These are phyloP conservation scores for Artemisia annua DNA, from an alignment of 129 eudicot genomes.

Conservation along the genomic window DNA sequence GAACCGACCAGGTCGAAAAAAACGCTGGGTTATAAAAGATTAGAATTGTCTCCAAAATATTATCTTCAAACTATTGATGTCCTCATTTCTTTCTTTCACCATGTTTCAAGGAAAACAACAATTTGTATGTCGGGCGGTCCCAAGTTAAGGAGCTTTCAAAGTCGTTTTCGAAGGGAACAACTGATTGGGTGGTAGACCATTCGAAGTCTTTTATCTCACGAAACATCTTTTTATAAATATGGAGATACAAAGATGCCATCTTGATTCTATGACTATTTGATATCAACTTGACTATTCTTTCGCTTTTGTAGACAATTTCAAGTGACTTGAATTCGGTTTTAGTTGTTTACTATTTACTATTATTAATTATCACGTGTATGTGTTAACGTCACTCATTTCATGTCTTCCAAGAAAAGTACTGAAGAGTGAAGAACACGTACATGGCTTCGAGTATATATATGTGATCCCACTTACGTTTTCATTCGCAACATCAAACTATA, in stretches of 20 bases:
- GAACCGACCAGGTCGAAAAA: no score
- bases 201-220: no score
- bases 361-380: constrained; percentile 7
- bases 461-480: constrained; percentile 2
- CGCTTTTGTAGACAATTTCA: constrained; percentile 10
- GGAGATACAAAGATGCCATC: no score
- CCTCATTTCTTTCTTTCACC: no score
- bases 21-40: no score
- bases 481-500: not conserved
- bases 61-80: no score
- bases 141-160: no score
- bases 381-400: not conserved
- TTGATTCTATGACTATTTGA: not conserved
- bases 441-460: constrained; percentile 14
- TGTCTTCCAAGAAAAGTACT: constrained; percentile 30
- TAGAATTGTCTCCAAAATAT: no score
- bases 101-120: no score
- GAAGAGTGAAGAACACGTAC: not conserved
- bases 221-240: no score
- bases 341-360: constrained; percentile 11
- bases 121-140: constrained; percentile 10
- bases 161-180: not conserved
- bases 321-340: constrained; percentile 8
- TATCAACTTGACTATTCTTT: constrained; percentile 9
- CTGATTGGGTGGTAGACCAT: not conserved